Evolutionary conservation across 164 flowering plant species (phyloP), one percentile per base, ranked within the genome.

Genomic region (Vitis riparia): DNA sequence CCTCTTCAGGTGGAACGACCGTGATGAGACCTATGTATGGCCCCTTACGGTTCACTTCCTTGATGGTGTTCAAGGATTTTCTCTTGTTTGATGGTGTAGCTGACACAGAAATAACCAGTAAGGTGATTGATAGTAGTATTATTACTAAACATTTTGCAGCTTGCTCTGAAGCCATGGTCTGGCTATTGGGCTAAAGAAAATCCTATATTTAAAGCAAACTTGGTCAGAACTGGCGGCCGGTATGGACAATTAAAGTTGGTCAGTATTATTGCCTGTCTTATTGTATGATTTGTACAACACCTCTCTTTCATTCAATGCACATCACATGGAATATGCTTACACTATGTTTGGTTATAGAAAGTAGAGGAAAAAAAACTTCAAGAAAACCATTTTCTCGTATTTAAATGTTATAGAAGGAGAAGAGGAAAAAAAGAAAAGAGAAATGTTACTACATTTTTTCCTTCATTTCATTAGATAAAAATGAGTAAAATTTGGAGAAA

Each of bases 1-100:
- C 32, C 55, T 80, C 83, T 68, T 80, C 78, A 2, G 75, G 65
- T 16, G 76, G 51, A 57, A 30, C 57, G 23, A 76, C 73, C 19
- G 78, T 71, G 27, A 80, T 62, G 13, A 76, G 76, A 57, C 80
- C 83, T 14, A 74, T 13, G 55, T 73, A 80, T 2, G 79, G 79
- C 17, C 79, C 79, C 27, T 70, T 37, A 3, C 15, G 29, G 52
- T 79, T 75, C 15, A 75, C 37, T 19, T 65, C 27, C 9, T 53
- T 55, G 17, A 71, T 55, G 55, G 23, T 37, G 16, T 5, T 55
- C 60, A 58, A 51, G 23, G 68, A 51, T 23, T 23, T 23, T 1
- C 27, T 23, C 27, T 23, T 23, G 12, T 51, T 27, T 23, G 49
- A 7, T 3, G 62, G 63, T 9, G 17, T 17, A 16, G 63, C 16